Base-by-base conservation (phyloP, 1,284 basidiomycete species). In the Tilletia walkeri region DNA sequence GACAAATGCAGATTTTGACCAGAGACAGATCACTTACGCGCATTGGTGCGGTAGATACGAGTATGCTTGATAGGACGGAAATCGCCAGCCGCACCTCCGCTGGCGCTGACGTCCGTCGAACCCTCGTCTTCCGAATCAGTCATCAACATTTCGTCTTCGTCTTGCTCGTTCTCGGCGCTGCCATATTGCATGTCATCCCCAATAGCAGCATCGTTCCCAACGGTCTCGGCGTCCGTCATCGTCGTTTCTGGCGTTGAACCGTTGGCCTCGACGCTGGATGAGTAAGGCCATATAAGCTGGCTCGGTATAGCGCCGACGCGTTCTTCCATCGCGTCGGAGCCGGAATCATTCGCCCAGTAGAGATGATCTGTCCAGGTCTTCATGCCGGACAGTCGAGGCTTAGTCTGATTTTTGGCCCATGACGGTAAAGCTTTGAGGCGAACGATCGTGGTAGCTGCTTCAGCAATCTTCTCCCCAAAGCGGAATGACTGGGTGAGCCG, bases 401-500 rank as follows among this genome's bases (percentile, higher is more conserved):
- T 73, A 36, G 67, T 59, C n/a, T 70, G 39, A 14, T 70, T 67
- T 24, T 61, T 63, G 34, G 74, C 73, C 77, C 77, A 80, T 0
- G 76, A 69, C 30, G 77, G 77, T 14, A 76, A 72, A 67, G 76
- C 73, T 59, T 78, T 75, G 14, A 80, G 70, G 5, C 71, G 70
- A 4, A 81, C 72, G 45, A 81, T 73, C 65, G 72, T 73, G 18
- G 73, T 75, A 12, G 79, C 79, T 12, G 78, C 66, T 49, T 70
- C 68, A 14, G 79, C 79, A 24, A 81, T 76, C 0, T 70, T 34
- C 20, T 79, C 71, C 12, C 79, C 79, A 67, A 81, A 81, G 24
- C 79, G 76, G 70, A 81, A 81, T 70, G 78, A 79, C 65, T 76
- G 74, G 1, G 79, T 81, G 48, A 81, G 75, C 56, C 75, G 72